Base-by-base conservation (phyloP, 2,329 filamentous ascomycete species). In the Fusarium sp. region DNA sequence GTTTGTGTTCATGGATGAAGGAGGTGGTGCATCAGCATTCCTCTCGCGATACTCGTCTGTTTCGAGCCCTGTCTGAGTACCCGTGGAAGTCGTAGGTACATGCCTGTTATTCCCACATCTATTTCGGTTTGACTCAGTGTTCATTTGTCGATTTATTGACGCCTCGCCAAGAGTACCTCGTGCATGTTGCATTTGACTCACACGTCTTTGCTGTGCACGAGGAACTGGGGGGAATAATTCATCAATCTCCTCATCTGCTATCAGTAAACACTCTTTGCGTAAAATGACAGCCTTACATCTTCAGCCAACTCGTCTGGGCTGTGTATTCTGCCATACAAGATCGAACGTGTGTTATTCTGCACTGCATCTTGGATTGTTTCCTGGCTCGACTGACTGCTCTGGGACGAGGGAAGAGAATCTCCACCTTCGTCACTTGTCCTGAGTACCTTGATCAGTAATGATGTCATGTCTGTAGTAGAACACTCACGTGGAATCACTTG, bases 221-320 rank as follows among this genome's bases (percentile, higher is more conserved):
- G 45, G 7, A 17, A 30, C 3, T 20, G 23, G 1, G 27, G 1
- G 1, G 15, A 9, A 15, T 15, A 10, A 2, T 10, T 18, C 54
- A 5, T 2, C 23, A 17, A 15, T 10, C 10, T 7, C 1, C 66
- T 69, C 5, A 6, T 11, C 1, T 6, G 6, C 2, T 0, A 20
- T 69, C 37, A 69, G 64, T 13, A 10, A 14, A 30, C 20, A 26
- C 4, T 10, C 3, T 14, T 3, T 20, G 6, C 5, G 5, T 10
- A 4, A 7, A 8, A 7, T 5, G 5, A 2, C 2, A 2, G 2
- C 9, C 59, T 50, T 5, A 70, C 67, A 32, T 70, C 17, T 40
- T 44, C 20, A 9, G 48, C 17, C 6, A 67, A 6, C 27, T 53
- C 44, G 35, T 69, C 67, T 1, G 66, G 66, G 8, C 67, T 69